A percentile compares a stretch with the other conserved stretches of the same genome.
phyloP scores from a whole-genome alignment of 2,329 filamentous ascomycete genomes.

The Apiospora phragmitis region DNA sequence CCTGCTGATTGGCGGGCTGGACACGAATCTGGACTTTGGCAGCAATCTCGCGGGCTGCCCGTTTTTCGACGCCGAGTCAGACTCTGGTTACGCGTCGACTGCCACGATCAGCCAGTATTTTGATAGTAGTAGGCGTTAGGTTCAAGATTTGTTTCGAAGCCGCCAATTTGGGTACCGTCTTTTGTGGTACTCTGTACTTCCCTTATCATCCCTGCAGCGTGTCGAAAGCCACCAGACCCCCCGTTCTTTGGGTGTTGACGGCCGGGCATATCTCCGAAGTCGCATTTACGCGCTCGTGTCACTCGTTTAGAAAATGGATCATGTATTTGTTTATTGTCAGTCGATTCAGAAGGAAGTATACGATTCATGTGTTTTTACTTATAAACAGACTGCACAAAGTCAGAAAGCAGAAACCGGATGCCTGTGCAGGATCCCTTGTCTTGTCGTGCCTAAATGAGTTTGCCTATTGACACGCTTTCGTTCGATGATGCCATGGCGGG shows the following conservation, averaged over 20 bases:
- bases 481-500: neutral
- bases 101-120: slow-evolving; percentile 16
- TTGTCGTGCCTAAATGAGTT: neutral
- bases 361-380: neutral
- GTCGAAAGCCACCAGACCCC: neutral
- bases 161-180: neutral
- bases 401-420: neutral
- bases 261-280: too few species aligned
- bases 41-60: slow-evolving; percentile 14
- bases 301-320: neutral
- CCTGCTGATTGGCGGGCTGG: neutral
- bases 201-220: neutral
- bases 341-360: neutral
- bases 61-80: slow-evolving; percentile 23
- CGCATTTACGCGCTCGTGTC: neutral
- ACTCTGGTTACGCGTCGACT: slow-evolving; percentile 31
- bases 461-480: neutral
- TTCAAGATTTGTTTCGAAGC: neutral
- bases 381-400: neutral
- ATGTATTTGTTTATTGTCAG: neutral
- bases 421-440: neutral
- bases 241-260: too few species aligned
- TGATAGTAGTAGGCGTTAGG: neutral
- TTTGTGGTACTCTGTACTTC: neutral
- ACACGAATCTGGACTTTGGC: slow-evolving; percentile 19